Evolutionary conservation across 1,139 yeast species (phyloP), one percentile per base, ranked within the genome.

Genomic region (Candida labiduridarum): DNA sequence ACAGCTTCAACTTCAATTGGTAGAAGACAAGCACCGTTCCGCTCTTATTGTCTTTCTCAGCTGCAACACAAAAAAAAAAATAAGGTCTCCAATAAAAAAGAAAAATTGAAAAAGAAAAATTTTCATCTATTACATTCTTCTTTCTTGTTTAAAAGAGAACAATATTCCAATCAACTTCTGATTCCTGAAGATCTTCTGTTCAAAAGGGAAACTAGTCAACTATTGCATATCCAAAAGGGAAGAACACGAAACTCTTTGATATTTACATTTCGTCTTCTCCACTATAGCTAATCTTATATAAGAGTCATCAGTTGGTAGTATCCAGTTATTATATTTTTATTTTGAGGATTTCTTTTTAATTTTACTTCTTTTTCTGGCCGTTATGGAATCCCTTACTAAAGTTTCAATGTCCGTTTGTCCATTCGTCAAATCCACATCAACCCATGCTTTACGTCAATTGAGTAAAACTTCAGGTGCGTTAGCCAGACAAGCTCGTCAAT

Each of bases 371-470:
- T 36, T 46, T 45, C 39, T 39, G 11, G 30, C 41, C 46, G 38
- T 10, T 41, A 91, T 91, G 97, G 97, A 91, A 67, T 72, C 90
- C 19, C 70, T 89, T 51, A 84, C 92, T 44, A 85, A 86, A 60
- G 87, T 86, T 58, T 89, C 96, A 29, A 79, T 86, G 76, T 80
- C 78, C 59, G 83, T 87, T 51, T 92, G 98, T 66, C 97, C 97
- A 25, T 92, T 89, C 67, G 84, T 92, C 63, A 84, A 84, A 67
- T 79, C 89, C 30, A 77, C 87, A 33, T 78, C 92, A 10, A 72
- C 85, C 33, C 77, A 81, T 52, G 80, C 89, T 39, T 72, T 85
- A 65, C 82, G 85, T 59, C 76, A 78, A 58, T 63, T 84, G 59
- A 72, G 69, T 66, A 71, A 61, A 60, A 58, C 62, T 33, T 62